Evolutionary conservation across 2,329 filamentous ascomycete genomes (phyloP), one percentile per base, ranked within the genome.

Genomic region (Blastomyces gilchristii): DNA sequence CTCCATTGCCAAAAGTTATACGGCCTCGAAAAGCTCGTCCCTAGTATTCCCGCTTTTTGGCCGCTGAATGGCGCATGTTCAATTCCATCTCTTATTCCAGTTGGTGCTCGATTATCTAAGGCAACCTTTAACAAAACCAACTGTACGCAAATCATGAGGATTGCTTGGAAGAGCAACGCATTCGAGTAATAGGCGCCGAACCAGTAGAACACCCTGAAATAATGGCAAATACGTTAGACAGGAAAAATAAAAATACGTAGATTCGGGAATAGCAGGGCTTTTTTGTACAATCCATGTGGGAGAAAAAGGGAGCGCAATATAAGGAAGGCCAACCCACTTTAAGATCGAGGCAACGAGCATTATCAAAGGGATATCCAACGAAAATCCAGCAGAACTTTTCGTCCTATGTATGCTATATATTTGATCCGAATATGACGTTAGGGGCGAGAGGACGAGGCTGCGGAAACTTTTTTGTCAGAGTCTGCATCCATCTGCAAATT

Each of bases 361-460:
- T 67, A 87, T 87, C 68, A 87, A 74, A 18, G 85, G 85, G 47
- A 87, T 86, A 69, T 87, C 85, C 68, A 87, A 76, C 18, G 84
- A 87, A 74, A 87, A 87, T 41, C 85, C 85, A 43, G 81, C 82
- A 3, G 84, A 86, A 63, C 78, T 83, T 68, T 82, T 80, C 63
- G 75, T 81, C 67, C 80, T 80, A 74, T 86, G 81, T 70, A 87
- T 87, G 68, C 81, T 83, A 72, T 84, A 80, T 71, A 87, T 87
- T 71, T 87, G 85, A 73, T 87, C 85, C 65, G 83, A 81, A 76
- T 87, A 87, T 68, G 83, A 85, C 59, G 84, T 87, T 64, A 87
- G 74, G 9, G 85, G 85, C 8, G 84, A 86, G 9, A 83, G 80
- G 61, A 86, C 78, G 65, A 87, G 80, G 73, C 82, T 85, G 69